A percentile compares a stretch with the other conserved stretches of the same genome.
phyloP scores from a whole-genome alignment of 2,329 filamentous ascomycete species.

The Talaromyces sp. region DNA sequence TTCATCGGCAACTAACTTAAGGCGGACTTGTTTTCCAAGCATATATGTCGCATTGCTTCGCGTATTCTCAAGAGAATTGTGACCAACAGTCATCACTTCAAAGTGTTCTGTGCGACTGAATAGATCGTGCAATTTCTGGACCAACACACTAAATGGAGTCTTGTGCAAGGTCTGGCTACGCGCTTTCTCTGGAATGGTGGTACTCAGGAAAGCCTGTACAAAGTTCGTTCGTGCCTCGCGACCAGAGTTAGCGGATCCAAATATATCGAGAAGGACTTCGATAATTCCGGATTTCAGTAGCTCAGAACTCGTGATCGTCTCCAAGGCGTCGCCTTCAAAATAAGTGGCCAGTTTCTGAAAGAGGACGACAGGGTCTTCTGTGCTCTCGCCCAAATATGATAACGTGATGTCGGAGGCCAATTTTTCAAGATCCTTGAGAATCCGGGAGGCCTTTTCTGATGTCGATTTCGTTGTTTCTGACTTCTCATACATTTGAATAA shows the following conservation, averaged over 20 bases:
- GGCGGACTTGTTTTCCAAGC: constrained; percentile 89
- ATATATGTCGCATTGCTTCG: constrained; percentile 89
- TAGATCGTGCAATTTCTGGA: constrained; percentile 91
- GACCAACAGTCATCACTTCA: constrained; percentile 91
- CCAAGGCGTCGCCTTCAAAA: constrained; percentile 81
- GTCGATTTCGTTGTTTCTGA: constrained; percentile 63
- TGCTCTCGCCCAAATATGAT: constrained; percentile 55
- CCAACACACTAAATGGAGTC: constrained; percentile 83
- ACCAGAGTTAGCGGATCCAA: constrained; percentile 60
- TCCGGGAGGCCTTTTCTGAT: constrained; percentile 71
- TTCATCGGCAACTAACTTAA: constrained; percentile 80
- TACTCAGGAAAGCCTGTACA: constrained; percentile 86
- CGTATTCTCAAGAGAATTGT: constrained; percentile 84
- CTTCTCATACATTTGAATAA: constrained; percentile 76
- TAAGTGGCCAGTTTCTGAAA: constrained; percentile 74
- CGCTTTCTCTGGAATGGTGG: constrained; percentile 55
- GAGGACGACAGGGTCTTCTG: constrained; percentile 53
- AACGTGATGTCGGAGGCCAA: constrained; percentile 67
- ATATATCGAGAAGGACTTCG: constrained; percentile 72
- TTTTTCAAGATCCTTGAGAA: constrained; percentile 65
- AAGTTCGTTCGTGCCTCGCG: constrained; percentile 71
- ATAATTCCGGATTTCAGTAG: constrained; percentile 87
- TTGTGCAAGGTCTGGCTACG: constrained; percentile 61
- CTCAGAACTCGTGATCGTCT: constrained; percentile 94
- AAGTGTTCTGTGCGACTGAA: constrained; percentile 97